A percentile compares a stretch with the other conserved stretches of the same genome.
Conservation (phyloP, 441 rosid species). For the Codiaeum variegatum region DNA sequence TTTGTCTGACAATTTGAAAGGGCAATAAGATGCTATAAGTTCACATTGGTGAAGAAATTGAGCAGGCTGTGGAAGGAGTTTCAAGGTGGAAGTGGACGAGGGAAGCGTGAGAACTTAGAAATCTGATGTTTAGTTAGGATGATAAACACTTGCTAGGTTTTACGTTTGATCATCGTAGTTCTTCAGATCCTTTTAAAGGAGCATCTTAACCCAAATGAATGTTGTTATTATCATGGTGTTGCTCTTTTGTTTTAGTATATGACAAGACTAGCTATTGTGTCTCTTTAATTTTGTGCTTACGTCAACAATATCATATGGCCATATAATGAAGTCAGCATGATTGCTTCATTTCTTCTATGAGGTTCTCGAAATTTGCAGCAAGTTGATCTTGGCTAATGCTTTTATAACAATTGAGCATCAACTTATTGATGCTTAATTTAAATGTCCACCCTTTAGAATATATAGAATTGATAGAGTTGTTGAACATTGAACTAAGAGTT, state of each 20-base stretch:
- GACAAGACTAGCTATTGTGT: not conserved
- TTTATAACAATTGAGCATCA: not conserved
- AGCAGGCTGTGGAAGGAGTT: not conserved
- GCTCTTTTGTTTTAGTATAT: not conserved
- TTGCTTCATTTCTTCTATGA: not conserved
- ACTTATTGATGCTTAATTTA: not conserved
- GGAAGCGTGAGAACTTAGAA: not conserved
- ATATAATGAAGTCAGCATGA: not conserved
- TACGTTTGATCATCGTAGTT: not conserved
- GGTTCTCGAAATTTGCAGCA: not conserved
- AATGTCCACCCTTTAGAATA: not conserved
- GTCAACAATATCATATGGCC: not conserved
- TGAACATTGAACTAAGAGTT: not conserved
- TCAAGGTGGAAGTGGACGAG: not conserved
- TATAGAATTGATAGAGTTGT: not conserved
- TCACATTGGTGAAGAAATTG: not conserved
- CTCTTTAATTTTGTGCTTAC: not conserved
- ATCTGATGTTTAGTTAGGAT: not conserved
- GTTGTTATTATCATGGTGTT: not conserved
- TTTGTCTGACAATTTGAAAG: slow-evolving; percentile 5
- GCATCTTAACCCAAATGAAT: slow-evolving; percentile 5
- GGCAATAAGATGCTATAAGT: slow-evolving; percentile 13
- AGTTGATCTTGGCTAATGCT: not conserved
- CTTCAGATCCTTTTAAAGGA: slow-evolving; percentile 1
- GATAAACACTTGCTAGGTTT: not conserved